Evolutionary conservation across 2,329 filamentous ascomycete genomes (phyloP).

Genomic region (Pseudogymnoascus sp.): DNA sequence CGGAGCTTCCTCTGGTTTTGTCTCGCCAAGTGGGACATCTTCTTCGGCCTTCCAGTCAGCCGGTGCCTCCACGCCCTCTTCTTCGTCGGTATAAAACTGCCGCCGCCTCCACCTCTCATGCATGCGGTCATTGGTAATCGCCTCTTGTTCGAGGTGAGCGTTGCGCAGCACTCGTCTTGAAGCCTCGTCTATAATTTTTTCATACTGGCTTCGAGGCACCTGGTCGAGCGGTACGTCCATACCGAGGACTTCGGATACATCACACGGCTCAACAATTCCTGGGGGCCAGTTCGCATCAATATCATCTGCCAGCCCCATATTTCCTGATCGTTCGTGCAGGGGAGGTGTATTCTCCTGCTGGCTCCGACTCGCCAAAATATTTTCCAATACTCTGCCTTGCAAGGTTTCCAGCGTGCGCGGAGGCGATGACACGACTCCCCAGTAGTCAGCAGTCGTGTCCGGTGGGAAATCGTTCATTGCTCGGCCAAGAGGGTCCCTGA

Average conservation of each 20-base stretch:
- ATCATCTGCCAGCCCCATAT: neutral
- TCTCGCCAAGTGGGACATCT: slow-evolving; percentile 36
- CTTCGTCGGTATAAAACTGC: slow-evolving; percentile 77
- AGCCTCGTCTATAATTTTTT: neutral
- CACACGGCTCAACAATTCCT: neutral
- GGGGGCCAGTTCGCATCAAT: neutral
- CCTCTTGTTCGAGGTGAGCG: neutral
- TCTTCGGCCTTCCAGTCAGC: slow-evolving; percentile 56
- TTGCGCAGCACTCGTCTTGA: neutral
- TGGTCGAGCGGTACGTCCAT: neutral
- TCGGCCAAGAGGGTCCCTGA: neutral
- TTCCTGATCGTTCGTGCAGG: neutral
- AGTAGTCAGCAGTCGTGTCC: neutral
- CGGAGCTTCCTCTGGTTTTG: neutral
- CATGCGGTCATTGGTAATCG: slow-evolving; percentile 29
- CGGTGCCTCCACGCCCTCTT: slow-evolving; percentile 65
- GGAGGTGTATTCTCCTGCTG: neutral
- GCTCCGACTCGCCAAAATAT: neutral
- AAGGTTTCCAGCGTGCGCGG: neutral
- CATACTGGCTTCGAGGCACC: neutral
- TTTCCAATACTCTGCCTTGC: neutral
- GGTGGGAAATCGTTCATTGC: neutral
- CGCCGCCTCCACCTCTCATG: slow-evolving; percentile 69
- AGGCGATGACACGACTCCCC: neutral
- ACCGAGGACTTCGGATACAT: neutral